Percentiles rank a stretch among this genome's conserved stretches.
These are phyloP conservation scores for Metarhizium sp. DNA, from an alignment of 2,329 filamentous ascomycete species.

Conservation along the genomic window DNA sequence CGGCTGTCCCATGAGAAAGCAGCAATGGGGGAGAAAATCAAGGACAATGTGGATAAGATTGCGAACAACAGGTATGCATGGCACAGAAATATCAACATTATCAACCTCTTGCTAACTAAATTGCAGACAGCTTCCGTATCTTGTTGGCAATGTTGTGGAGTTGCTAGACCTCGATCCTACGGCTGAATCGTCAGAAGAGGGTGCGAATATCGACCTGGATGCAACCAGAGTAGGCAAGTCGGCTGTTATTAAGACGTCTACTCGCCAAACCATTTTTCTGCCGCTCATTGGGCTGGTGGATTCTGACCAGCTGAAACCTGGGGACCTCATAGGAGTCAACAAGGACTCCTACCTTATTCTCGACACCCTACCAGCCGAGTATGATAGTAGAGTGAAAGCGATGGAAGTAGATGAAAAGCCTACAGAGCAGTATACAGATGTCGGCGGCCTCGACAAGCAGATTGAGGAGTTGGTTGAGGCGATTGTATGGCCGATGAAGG, in stretches of 20 bases:
- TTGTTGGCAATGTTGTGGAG: slow-evolving; percentile 97
- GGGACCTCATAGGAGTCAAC: slow-evolving; percentile 94
- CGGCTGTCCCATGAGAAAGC: slow-evolving; percentile 91
- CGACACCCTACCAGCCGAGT: slow-evolving; percentile 93
- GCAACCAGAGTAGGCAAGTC: slow-evolving; percentile 96
- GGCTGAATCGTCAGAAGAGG: slow-evolving; percentile 91
- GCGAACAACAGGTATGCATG: slow-evolving; percentile 81
- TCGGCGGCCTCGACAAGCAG: slow-evolving; percentile 95
- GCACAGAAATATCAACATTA: not conserved
- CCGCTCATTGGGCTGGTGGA: slow-evolving; percentile 96
- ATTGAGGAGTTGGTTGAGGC: slow-evolving; percentile 98
- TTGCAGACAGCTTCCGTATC: slow-evolving; percentile 84
- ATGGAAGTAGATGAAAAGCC: slow-evolving; percentile 99
- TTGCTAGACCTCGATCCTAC: slow-evolving; percentile 93
- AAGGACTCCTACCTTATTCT: slow-evolving; percentile 98
- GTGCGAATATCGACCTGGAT: slow-evolving; percentile 96
- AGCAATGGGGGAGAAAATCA: slow-evolving; percentile 97
- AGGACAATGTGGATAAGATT: slow-evolving; percentile 98
- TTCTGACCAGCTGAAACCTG: slow-evolving; percentile 88
- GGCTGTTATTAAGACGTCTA: slow-evolving; percentile 98
- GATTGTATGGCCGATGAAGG: slow-evolving; percentile 99
- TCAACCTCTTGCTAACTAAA: slow-evolving; percentile 6
- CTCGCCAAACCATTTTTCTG: slow-evolving; percentile 95
- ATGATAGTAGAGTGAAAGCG: slow-evolving; percentile 97
- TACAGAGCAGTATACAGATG: slow-evolving; percentile 97